Evolutionary conservation across 176 grass and related monocot species (phyloP).

Genomic region (Oryza rufipogon): DNA sequence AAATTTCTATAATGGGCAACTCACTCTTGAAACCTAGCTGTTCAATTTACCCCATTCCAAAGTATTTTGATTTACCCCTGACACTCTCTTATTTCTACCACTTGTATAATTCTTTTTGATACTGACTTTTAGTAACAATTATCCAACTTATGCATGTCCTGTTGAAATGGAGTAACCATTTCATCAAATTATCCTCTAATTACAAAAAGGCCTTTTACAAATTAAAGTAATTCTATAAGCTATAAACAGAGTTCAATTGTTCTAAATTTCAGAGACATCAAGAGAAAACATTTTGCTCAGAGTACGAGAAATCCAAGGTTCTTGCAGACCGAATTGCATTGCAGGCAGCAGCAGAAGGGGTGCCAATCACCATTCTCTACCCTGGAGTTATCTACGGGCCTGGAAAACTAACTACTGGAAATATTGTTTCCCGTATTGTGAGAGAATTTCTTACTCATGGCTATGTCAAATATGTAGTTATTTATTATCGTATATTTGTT

Average conservation of each 20-base stretch:
- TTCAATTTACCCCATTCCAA: not conserved
- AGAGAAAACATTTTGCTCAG: slow-evolving; percentile 81
- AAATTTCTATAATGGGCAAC: not conserved
- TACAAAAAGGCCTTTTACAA: not conserved
- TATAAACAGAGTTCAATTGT: slow-evolving; percentile 5
- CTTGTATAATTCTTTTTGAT: not conserved
- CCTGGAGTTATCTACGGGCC: slow-evolving; percentile 88
- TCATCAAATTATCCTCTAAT: not conserved
- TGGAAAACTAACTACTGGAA: slow-evolving; percentile 86
- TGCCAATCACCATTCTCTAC: slow-evolving; percentile 79
- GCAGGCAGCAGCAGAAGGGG: slow-evolving; percentile 69
- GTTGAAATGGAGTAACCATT: not conserved
- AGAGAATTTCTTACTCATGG: slow-evolving; percentile 33
- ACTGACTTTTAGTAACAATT: not conserved
- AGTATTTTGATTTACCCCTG: not conserved
- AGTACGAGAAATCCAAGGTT: slow-evolving; percentile 95
- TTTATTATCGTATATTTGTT: slow-evolving; percentile 14
- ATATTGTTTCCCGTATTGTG: slow-evolving; percentile 82
- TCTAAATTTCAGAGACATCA: slow-evolving; percentile 66
- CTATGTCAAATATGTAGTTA: not conserved
- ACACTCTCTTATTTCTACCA: not conserved
- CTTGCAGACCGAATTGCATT: slow-evolving; percentile 77
- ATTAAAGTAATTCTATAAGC: not conserved
- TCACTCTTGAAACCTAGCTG: not conserved
- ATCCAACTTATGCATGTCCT: not conserved